These are phyloP conservation scores for Postia placenta DNA, from an alignment of 768 basidiomycete species.

Conservation along the genomic window DNA sequence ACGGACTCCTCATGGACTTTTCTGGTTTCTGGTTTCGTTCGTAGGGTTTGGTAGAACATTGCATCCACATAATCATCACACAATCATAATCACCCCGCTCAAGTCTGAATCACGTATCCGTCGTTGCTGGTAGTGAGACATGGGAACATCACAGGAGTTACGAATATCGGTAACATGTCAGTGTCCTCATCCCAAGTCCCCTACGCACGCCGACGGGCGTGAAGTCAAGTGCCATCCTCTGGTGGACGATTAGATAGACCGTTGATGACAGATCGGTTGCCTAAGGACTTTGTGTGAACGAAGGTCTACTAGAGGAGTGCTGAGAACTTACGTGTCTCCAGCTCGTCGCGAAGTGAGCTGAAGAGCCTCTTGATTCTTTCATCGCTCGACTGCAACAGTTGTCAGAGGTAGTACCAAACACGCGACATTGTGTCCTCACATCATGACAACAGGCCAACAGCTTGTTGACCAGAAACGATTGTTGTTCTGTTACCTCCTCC, in stretches of 20 bases:
- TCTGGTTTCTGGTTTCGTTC: background rate
- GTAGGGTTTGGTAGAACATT: background rate
- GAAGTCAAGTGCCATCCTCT: too few relatives aligned
- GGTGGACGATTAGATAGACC: background rate
- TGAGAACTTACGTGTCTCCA: constrained; percentile 53
- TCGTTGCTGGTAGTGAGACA: background rate
- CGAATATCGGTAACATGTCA: background rate
- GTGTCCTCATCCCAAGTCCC: too few relatives aligned
- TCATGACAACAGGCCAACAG: constrained; percentile 84
- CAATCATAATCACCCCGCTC: background rate
- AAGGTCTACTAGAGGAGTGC: too few relatives aligned
- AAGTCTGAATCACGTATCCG: background rate
- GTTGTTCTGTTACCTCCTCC: constrained; percentile 73
- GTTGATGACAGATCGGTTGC: too few relatives aligned
- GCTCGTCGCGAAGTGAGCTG: constrained; percentile 74
- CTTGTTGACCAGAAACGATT: constrained; percentile 78
- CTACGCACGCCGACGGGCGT: too few relatives aligned
- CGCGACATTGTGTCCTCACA: constrained; percentile 37
- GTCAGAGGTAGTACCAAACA: constrained; percentile 5
- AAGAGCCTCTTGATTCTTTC: constrained; percentile 80
- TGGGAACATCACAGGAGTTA: background rate
- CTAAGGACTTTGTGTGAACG: too few relatives aligned
- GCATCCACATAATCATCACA: background rate
- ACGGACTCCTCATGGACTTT: constrained; percentile 1
- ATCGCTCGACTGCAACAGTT: constrained; percentile 57